phyloP scores from a whole-genome alignment of 371 early-diverging fungal species.

The Mucor sp. region DNA sequence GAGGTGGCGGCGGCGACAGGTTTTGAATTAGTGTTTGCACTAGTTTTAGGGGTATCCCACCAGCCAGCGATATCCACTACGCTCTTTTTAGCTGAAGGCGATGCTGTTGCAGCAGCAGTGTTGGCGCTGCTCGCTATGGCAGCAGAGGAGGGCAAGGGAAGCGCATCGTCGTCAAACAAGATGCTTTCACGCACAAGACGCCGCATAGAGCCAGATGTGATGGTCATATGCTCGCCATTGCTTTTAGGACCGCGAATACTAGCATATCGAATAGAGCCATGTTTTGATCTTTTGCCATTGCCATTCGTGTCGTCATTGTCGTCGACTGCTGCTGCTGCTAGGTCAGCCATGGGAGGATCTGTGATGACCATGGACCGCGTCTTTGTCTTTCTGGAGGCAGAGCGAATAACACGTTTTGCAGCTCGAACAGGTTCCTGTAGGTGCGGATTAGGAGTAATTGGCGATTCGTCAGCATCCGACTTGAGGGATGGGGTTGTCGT shows the following conservation, averaged over 20 bases:
- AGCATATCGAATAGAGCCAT: conserved; percentile 13
- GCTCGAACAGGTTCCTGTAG: conserved; percentile 17
- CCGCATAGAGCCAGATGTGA: conserved; percentile 39
- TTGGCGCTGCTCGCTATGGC: neutral
- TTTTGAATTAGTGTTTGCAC: neutral
- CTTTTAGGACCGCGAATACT: conserved; percentile 10
- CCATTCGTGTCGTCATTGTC: neutral
- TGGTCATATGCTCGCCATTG: conserved; percentile 25
- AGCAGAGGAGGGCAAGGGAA: conserved; percentile 5
- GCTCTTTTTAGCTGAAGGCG: conserved; percentile 3
- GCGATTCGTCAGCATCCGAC: conserved; percentile 1
- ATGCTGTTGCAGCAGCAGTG: neutral
- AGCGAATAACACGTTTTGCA: conserved; percentile 22
- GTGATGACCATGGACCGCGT: conserved; percentile 16
- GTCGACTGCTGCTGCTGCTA: too few relatives aligned
- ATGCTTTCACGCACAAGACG: conserved; percentile 41
- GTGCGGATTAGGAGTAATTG: conserved; percentile 12
- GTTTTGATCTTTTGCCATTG: neutral
- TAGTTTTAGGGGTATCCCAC: conserved; percentile 19
- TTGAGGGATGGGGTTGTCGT: neutral
- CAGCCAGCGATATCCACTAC: conserved; percentile 21
- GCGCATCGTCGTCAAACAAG: conserved; percentile 10
- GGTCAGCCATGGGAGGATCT: neutral
- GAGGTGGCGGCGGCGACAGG: neutral
- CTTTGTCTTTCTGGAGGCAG: conserved; percentile 28